Percentiles rank a stretch among this genome's conserved stretches.
Evolutionary conservation across 1,139 yeast species (phyloP).

Genomic region (Saccharomyces uvarum): DNA sequence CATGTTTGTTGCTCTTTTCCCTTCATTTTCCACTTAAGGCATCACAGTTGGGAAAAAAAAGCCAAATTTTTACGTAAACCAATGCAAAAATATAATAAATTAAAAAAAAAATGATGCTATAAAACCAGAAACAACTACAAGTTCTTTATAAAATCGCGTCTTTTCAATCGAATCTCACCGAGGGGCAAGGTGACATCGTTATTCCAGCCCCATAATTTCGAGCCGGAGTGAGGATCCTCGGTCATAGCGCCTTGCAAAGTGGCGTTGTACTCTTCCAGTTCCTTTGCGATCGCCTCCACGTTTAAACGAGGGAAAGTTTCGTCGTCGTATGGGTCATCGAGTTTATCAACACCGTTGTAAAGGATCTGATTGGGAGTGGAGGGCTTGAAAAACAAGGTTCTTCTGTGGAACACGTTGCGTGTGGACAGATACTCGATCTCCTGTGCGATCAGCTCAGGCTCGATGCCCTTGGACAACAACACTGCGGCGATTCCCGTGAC

Average conservation of each 20-base stretch:
- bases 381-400: slow-evolving; percentile 36
- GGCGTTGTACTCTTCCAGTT: neutral
- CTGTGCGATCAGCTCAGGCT: slow-evolving; percentile 36
- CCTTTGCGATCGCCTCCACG: neutral
- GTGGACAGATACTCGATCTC: slow-evolving; percentile 34
- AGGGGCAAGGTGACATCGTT: neutral
- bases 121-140: neutral
- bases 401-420: slow-evolving; percentile 30
- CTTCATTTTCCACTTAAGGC: neutral
- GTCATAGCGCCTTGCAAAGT: neutral
- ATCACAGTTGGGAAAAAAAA: neutral
- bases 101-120: neutral
- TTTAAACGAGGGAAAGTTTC: neutral
- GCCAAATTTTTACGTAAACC: neutral
- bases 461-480: slow-evolving; percentile 52
- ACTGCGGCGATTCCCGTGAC: slow-evolving; percentile 70
- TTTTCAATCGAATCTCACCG: neutral
- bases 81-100: neutral
- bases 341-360: slow-evolving; percentile 34
- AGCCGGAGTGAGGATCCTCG: neutral
- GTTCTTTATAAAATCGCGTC: neutral
- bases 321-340: neutral
- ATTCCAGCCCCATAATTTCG: neutral
- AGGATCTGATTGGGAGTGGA: slow-evolving; percentile 42
- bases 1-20: neutral